Base-by-base conservation (phyloP, 768 basidiomycete species). In the Trametopsis cervina region DNA sequence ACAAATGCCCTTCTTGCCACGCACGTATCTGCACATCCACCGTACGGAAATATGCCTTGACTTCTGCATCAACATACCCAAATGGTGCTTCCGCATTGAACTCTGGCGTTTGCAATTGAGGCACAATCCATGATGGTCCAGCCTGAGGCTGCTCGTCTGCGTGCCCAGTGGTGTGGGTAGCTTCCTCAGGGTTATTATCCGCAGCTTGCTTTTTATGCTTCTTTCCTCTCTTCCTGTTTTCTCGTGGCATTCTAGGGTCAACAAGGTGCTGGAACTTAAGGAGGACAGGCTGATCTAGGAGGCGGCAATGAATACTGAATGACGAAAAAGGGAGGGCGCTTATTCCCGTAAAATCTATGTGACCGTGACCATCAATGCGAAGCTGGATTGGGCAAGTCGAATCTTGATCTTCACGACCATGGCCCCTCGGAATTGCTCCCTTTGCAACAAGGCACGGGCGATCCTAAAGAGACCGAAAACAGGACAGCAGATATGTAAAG, bases 381-480 rank as follows among this genome's bases (percentile, higher is more conserved):
- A 15, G 29, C 29, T 15, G 29, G 15, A 39, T 36, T 36, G 21
- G 41, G 22, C 26, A 20, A 29, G 33, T 7, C 29, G 7, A 7
- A 29, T 60, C 40, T 55, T 51, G 40, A 24, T 46, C 40, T 24
- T 43, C 25, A 51, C 54, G 42, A 49, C 47, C 25, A 96, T 95
- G 93, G 76, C 92, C 3, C 85, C 91, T 2, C 78, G 81, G 57
- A 70, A 70, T 22, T 98, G 95, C 60, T 80, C 78, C 1, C 72
- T 96, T 12, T 92, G 91, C 63, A 66, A 76, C 13, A 80, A 77
- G 2, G 69, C 83, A 2, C 81, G 83, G 45, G 90, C 96, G 0
- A 93, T 98, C 58, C 65, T 99, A 36, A 94, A 89, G 60, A 75
- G 96, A 15, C 96, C 95, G 2, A 99, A 99, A 67, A 99, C 94